phyloP scores from a whole-genome alignment of 2,329 filamentous ascomycete genomes.

The Hymenoscyphus salicellus region DNA sequence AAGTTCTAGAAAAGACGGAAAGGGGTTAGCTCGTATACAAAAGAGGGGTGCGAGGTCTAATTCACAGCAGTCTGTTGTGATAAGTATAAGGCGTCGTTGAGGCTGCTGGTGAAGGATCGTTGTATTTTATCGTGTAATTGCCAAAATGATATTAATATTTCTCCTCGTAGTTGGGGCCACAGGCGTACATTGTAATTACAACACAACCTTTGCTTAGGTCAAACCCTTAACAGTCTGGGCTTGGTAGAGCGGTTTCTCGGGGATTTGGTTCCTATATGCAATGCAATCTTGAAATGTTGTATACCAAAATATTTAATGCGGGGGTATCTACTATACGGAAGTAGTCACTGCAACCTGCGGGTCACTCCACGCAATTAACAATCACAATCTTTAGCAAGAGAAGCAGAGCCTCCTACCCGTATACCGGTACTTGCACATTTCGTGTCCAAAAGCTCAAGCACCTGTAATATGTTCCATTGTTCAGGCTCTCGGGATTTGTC shows the following conservation, averaged over 20 bases:
- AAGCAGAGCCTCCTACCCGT: neutral
- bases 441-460: neutral
- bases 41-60: no score
- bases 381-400: neutral
- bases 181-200: neutral
- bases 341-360: neutral
- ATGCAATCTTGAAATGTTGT: neutral
- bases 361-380: neutral
- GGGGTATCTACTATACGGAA: neutral
- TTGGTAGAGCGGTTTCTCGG: neutral
- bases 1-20: no score
- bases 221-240: neutral
- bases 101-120: no score
- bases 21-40: no score
- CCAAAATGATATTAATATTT: neutral
- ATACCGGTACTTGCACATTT: neutral
- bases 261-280: neutral
- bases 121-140: neutral
- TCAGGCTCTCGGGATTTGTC: neutral
- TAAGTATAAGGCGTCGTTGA: no score
- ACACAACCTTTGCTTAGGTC: neutral
- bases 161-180: neutral
- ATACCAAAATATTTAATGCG: neutral
- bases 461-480: neutral
- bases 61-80: no score